Evolutionary conservation across 768 basidiomycete genomes (phyloP), one percentile per base, ranked within the genome.

Genomic region (Hygrophorus russula): DNA sequence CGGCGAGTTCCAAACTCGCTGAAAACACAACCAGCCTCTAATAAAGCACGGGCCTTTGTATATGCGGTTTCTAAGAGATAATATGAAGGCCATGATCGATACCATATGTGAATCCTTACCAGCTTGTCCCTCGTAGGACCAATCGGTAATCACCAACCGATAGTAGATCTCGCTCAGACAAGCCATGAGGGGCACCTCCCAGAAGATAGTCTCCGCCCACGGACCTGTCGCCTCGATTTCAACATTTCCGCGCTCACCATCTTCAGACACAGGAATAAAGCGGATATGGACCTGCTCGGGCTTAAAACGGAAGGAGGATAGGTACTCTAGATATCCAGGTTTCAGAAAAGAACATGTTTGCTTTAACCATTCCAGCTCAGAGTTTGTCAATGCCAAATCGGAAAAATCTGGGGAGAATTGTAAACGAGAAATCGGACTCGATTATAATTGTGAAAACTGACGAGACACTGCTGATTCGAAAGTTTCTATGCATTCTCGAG

Each of bases 101-200:
- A 33, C 30, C 6, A 11, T 17, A 36, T 20, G 34, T 30, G 39
- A 29, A 45, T 44, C 42, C 58, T 32, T 47, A 87, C 91, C 82
- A 61, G 75, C 68, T 61, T 91, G 89, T 4, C 80, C 78, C n/a
- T 82, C 77, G 48, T 91, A 79, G 43, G 61, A 74, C 94, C 94
- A 99, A 53, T 93, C 82, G 1, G 69, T 82, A 51, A 74, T 73
- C 30, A 77, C 80, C 13, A 71, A 70, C 14, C 63, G 69, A 63
- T 94, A 99, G 63, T 89, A 94, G 14, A 79, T 77, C 59, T 99
- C 91, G 54, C 87, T 90, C 40, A 99, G 66, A 49, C 79, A 79
- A 11, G 91, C 80, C 90, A 98, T 92, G 40, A 98, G 65, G 1
- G 91, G 93, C 1, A 97, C 91, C 64, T 98, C 96, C 80, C 94